A percentile compares a stretch with the other conserved stretches of the same genome.
These are phyloP conservation scores for Calonectria ilicicola DNA, from an alignment of 2,329 filamentous ascomycete species.

Conservation along the genomic window DNA sequence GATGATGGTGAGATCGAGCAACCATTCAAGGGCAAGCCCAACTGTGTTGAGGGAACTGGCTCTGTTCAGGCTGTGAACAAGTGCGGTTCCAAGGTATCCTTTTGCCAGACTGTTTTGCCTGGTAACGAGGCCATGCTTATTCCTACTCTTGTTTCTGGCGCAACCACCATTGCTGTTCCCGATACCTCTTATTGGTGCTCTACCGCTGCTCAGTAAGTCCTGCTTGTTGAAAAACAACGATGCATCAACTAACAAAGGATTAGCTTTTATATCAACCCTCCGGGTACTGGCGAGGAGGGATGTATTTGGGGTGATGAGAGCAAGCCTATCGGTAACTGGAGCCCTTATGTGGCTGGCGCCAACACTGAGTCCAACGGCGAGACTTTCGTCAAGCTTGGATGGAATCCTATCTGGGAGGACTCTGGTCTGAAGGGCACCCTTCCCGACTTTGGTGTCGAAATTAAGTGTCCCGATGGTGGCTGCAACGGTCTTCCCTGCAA, in stretches of 20 bases:
- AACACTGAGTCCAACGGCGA: conserved; percentile 74
- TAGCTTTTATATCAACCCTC: conserved; percentile 83
- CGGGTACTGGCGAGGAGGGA: conserved; percentile 72
- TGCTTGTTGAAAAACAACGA: background rate
- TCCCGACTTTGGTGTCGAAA: conserved; percentile 76
- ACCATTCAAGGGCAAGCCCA: conserved; percentile 75
- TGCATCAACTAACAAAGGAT: conserved; percentile 47
- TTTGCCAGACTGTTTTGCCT: conserved; percentile 84
- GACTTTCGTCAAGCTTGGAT: conserved; percentile 81
- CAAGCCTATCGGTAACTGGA: conserved; percentile 80
- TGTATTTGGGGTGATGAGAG: conserved; percentile 78
- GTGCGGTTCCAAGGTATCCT: conserved; percentile 71
- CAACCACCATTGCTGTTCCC: conserved; percentile 76
- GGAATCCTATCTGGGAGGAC: conserved; percentile 80
- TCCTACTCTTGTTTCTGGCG: conserved; percentile 73
- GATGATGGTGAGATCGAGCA: conserved; percentile 73
- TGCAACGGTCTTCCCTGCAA: conserved; percentile 82
- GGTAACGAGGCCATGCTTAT: conserved; percentile 88
- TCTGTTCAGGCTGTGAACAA: conserved; percentile 76
- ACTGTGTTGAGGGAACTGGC: conserved; percentile 78
- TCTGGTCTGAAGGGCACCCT: conserved; percentile 65
- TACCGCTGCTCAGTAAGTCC: conserved; percentile 78
- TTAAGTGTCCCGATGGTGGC: conserved; percentile 73
- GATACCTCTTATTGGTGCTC: conserved; percentile 76
- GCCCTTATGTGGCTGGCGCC: conserved; percentile 80